Conservation (phyloP, 345 rosid genomes). For the Brassica carinata region DNA sequence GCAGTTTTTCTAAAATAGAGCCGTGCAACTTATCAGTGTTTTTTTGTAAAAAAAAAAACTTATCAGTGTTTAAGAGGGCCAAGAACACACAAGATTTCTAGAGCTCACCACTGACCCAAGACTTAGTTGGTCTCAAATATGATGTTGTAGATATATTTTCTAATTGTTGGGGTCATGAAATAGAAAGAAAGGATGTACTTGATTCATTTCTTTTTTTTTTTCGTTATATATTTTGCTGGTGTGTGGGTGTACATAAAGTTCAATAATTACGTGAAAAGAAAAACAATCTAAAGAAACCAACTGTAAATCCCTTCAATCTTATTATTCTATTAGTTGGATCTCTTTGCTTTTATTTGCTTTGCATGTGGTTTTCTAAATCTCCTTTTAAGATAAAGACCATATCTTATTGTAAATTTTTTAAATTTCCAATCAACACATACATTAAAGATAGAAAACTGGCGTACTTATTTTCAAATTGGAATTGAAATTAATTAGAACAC, state of each 20-base stretch:
- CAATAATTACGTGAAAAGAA: constrained; percentile 26
- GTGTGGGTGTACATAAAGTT: constrained; percentile 15
- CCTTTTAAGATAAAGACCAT: constrained; percentile 11
- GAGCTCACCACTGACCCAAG: neutral
- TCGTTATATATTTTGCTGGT: neutral
- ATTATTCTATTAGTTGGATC: constrained; percentile 6
- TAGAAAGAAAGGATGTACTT: neutral
- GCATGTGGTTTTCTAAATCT: constrained; percentile 28
- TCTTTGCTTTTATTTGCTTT: constrained; percentile 23
- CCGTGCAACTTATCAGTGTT: neutral
- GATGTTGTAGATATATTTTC: neutral
- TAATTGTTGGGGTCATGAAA: neutral
- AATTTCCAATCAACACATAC: neutral
- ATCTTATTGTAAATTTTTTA: neutral
- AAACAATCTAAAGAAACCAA: constrained; percentile 21
- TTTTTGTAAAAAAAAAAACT: neutral
- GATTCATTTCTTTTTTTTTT: neutral
- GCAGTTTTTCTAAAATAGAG: neutral
- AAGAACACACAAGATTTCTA: neutral
- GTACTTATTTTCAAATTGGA: neutral
- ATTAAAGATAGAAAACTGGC: neutral
- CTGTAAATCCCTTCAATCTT: constrained; percentile 24
- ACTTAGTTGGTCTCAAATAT: neutral
- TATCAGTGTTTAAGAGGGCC: neutral
- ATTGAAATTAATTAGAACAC: neutral